Evolutionary conservation across 805 yeast species (phyloP), one percentile per base, ranked within the genome.

Genomic region (Wickerhamia fluorescens): DNA sequence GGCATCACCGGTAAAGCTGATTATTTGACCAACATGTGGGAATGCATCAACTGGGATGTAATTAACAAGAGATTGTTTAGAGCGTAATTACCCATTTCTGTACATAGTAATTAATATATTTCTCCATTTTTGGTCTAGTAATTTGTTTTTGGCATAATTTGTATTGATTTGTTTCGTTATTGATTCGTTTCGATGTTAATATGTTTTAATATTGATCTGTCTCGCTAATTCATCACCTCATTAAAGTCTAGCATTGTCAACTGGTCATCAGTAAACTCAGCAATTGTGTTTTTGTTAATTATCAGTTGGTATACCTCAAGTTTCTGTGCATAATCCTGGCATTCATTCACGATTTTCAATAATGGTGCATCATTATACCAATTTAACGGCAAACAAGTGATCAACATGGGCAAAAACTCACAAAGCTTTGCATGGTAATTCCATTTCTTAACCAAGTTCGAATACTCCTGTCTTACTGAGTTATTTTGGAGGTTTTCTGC

Each of bases 31-130:
- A 78, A 78, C 38, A 77, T 78, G 47, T 78, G 94, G 76, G 71
- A 76, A 29, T 68, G 85, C 40, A 70, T 88, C 35, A 78, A 89
- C 58, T 92, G 98, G 98, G 68, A 74, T 28, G 77, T 78, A 23
- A 68, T 81, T 17, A 75, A 73, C 45, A 54, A 55, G 40, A 64
- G 78, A 48, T 47, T 68, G 34, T 62, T 62, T 54, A 65, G 55
- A 43, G 31, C 37, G 28, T 40, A 38, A 24, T 25, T 35, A 30
- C 9, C 20, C 12, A 14, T 20, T 14, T 19, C 18, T 18, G 20
- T 18, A 18, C 20, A 18, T 18, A 18, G 20, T 10, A 7, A 18
- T 7, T 10, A 18, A 18, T 18, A 18, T 7, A 18, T 18, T 8
- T 18, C 9, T 8, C 7, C 20, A 18, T 10, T 7, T 18, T 18